These are phyloP conservation scores for Pseudomassariella vexata DNA, from an alignment of 2,329 filamentous ascomycete genomes.

Conservation along the genomic window DNA sequence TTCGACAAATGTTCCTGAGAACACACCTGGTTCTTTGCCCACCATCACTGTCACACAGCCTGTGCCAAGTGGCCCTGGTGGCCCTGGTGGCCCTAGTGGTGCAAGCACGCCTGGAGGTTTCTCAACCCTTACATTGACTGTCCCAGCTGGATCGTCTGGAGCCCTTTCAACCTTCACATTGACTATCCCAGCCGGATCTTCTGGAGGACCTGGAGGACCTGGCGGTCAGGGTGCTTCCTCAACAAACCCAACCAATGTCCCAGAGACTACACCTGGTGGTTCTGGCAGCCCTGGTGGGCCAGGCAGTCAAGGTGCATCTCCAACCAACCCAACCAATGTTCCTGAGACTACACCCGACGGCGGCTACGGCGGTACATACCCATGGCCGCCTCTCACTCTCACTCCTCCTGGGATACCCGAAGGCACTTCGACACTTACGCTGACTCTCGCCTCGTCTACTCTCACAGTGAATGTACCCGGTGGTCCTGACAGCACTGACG, in stretches of 20 bases:
- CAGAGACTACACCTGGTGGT: too few relatives aligned
- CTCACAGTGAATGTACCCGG: constrained; percentile 4
- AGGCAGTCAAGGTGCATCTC: constrained; percentile 1
- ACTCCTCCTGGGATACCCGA: too few relatives aligned
- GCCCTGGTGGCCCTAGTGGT: too few relatives aligned
- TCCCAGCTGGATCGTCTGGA: too few relatives aligned
- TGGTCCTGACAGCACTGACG: background rate
- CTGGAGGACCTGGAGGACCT: too few relatives aligned
- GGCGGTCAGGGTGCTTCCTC: too few relatives aligned
- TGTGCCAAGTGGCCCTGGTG: background rate
- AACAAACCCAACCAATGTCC: too few relatives aligned
- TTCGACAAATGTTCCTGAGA: too few relatives aligned
- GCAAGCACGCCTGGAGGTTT: background rate
- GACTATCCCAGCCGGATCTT: constrained; percentile 2
- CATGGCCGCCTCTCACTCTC: constrained; percentile 1
- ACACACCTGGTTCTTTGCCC: too few relatives aligned
- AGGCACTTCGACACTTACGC: background rate
- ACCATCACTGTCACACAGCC: too few relatives aligned
- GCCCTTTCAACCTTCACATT: constrained; percentile 2
- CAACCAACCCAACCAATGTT: background rate
- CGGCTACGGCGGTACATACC: constrained; percentile 1
- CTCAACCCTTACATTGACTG: too few relatives aligned
- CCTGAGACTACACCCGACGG: constrained; percentile 1
- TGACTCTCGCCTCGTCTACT: background rate
- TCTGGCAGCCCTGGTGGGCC: constrained; percentile 1